Conservation (phyloP, 148 eudicot species). For the Gaultheria prostrata region DNA sequence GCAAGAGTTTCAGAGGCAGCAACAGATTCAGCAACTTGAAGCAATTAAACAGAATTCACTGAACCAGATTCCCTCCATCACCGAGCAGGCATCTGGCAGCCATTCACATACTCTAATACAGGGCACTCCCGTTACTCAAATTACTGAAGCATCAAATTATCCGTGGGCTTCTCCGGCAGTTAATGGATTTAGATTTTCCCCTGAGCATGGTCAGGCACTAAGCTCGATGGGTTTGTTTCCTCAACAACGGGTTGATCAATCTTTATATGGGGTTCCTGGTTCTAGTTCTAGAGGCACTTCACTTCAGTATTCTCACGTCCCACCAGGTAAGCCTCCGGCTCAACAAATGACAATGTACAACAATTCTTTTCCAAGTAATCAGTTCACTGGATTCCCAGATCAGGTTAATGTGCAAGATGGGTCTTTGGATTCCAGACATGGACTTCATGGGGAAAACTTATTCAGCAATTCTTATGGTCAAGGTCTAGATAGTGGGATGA, state of each 20-base stretch:
- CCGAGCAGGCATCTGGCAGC: slow-evolving; percentile 50
- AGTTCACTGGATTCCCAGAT: slow-evolving; percentile 47
- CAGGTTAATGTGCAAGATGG: slow-evolving; percentile 47
- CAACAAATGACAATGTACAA: slow-evolving; percentile 39
- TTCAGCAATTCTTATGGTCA: slow-evolving; percentile 48
- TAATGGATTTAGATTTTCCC: slow-evolving; percentile 47
- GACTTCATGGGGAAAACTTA: slow-evolving; percentile 41
- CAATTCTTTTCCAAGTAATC: slow-evolving; percentile 52
- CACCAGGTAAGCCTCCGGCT: slow-evolving; percentile 38
- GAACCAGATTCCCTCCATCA: slow-evolving; percentile 42
- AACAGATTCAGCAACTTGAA: slow-evolving; percentile 56
- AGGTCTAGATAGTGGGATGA: slow-evolving; percentile 34
- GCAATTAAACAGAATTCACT: slow-evolving; percentile 48
- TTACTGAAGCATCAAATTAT: slow-evolving; percentile 43
- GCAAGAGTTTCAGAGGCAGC: slow-evolving; percentile 88
- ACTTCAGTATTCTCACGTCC: slow-evolving; percentile 38
- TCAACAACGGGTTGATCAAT: slow-evolving; percentile 75
- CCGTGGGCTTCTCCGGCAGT: slow-evolving; percentile 51
- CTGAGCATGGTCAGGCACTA: slow-evolving; percentile 58
- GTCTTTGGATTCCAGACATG: slow-evolving; percentile 36
- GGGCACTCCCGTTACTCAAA: slow-evolving; percentile 53
- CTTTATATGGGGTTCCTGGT: slow-evolving; percentile 81
- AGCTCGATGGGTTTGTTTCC: slow-evolving; percentile 51
- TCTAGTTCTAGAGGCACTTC: slow-evolving; percentile 40
- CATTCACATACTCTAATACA: slow-evolving; percentile 39